phyloP scores from a whole-genome alignment of 2,329 filamentous ascomycete genomes.

The Parasarocladium wereldwijsianum region DNA sequence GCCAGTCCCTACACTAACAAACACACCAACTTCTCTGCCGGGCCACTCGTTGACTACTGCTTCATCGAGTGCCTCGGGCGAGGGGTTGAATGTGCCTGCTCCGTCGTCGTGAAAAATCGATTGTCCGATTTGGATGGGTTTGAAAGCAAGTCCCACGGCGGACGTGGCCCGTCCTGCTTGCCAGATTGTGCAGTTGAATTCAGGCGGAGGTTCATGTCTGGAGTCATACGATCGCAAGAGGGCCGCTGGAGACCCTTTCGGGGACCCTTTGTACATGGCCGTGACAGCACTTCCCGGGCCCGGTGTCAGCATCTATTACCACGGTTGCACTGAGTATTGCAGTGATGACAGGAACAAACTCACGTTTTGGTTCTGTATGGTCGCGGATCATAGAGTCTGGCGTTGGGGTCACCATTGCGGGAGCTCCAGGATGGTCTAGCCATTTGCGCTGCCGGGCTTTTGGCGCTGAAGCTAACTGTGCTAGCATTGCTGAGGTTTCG shows the following conservation, averaged over 20 bases:
- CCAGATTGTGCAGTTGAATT: slow-evolving; percentile 94
- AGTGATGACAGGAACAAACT: slow-evolving; percentile 21
- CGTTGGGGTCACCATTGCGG: slow-evolving; percentile 69
- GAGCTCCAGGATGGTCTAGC: slow-evolving; percentile 32
- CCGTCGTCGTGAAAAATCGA: slow-evolving; percentile 91
- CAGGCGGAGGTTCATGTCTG: slow-evolving; percentile 74
- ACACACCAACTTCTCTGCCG: slow-evolving; percentile 79
- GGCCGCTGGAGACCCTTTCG: slow-evolving; percentile 50
- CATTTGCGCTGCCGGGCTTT: slow-evolving; percentile 42
- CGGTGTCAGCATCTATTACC: neutral
- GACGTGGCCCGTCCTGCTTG: slow-evolving; percentile 90
- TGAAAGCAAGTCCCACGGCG: slow-evolving; percentile 85
- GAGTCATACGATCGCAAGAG: slow-evolving; percentile 91
- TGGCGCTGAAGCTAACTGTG: slow-evolving; percentile 64
- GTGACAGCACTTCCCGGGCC: slow-evolving; percentile 63
- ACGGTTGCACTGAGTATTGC: neutral
- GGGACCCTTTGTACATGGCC: slow-evolving; percentile 75
- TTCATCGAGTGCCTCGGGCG: slow-evolving; percentile 75
- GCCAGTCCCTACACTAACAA: slow-evolving; percentile 88
- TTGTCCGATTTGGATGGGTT: slow-evolving; percentile 87
- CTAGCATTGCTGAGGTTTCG: slow-evolving; percentile 55
- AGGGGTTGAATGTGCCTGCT: slow-evolving; percentile 78
- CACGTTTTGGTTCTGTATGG: slow-evolving; percentile 84
- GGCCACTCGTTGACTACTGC: slow-evolving; percentile 90
- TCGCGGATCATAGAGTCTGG: slow-evolving; percentile 72